Percentiles rank a stretch among this genome's conserved stretches.
phyloP scores from a whole-genome alignment of 495 filamentous ascomycete genomes.

The Amorphotheca resinae region DNA sequence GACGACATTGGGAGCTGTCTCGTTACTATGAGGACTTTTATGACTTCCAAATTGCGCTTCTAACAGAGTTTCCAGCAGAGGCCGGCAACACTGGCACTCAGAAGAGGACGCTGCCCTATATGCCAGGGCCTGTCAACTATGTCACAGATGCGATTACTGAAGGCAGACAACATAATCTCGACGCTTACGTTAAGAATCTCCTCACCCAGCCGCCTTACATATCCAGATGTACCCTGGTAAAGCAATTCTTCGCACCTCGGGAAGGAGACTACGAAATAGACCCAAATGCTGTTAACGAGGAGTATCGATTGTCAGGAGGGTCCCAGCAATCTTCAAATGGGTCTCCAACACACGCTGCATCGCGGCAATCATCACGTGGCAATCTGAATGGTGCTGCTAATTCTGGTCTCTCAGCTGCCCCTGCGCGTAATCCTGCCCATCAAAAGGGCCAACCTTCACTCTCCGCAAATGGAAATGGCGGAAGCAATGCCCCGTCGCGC shows the following conservation, averaged over 20 bases:
- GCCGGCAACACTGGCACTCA: conserved; percentile 70
- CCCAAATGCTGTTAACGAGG: conserved; percentile 47
- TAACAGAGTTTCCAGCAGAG: conserved; percentile 88
- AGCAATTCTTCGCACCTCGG: conserved; percentile 78
- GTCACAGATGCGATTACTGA: conserved; percentile 96
- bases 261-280: conserved; percentile 91
- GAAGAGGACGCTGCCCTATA: conserved; percentile 82
- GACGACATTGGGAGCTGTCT: conserved; percentile 80
- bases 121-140: conserved; percentile 96
- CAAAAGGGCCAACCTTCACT: conserved; percentile 39
- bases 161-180: conserved; percentile 77
- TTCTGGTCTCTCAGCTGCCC: conserved; percentile 40
- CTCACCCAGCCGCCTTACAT: conserved; percentile 76
- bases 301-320: conserved; percentile 53
- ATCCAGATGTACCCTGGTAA: conserved; percentile 66
- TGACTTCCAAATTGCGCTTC: conserved; percentile 90
- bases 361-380: conserved; percentile 61
- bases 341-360: conserved; percentile 42
- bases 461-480: conserved; percentile 5
- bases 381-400: conserved; percentile 52
- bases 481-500: conserved; percentile 48
- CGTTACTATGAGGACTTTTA: conserved; percentile 98
- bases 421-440: conserved; percentile 44
- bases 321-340: conserved; percentile 60
- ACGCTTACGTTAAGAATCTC: conserved; percentile 89